A percentile compares a stretch with the other conserved stretches of the same genome.
Evolutionary conservation across 129 eudicot species (phyloP).

Genomic region (Smallanthus sonchifolius): DNA sequence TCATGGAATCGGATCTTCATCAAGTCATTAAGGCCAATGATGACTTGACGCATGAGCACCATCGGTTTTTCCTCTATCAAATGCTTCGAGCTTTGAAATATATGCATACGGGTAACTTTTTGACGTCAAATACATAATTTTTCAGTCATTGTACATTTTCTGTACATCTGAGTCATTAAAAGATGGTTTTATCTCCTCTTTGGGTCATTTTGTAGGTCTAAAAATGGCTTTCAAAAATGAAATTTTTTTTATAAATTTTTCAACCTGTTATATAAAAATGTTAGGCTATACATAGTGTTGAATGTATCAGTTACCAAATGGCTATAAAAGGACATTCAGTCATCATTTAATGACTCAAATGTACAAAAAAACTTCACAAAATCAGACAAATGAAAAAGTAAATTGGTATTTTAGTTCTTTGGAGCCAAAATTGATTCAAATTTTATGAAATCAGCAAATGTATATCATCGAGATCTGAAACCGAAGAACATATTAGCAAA

Average conservation of each 20-base stretch:
- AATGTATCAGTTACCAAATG: background rate
- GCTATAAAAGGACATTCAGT: background rate
- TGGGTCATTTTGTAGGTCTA: background rate
- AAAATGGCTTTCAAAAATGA: background rate
- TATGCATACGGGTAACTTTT: constrained; percentile 70
- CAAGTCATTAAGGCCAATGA: constrained; percentile 94
- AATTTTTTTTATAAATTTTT: background rate
- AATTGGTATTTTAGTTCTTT: background rate
- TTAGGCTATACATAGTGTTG: background rate
- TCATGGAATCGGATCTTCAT: constrained; percentile 92
- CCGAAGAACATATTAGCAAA: constrained; percentile 91
- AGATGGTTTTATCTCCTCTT: background rate
- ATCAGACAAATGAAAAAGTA: background rate
- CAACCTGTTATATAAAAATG: background rate
- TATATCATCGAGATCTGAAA: constrained; percentile 84
- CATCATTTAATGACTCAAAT: background rate
- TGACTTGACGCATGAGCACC: constrained; percentile 84
- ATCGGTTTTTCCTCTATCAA: constrained; percentile 83
- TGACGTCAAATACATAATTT: background rate
- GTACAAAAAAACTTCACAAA: background rate
- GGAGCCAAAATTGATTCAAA: background rate
- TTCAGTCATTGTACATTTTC: background rate
- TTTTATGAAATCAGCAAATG: constrained; percentile 64
- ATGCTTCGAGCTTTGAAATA: constrained; percentile 82
- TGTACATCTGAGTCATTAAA: background rate